Evolutionary conservation across 257 asterid genomes (phyloP).

Genomic region (Salvia rosmarinus): DNA sequence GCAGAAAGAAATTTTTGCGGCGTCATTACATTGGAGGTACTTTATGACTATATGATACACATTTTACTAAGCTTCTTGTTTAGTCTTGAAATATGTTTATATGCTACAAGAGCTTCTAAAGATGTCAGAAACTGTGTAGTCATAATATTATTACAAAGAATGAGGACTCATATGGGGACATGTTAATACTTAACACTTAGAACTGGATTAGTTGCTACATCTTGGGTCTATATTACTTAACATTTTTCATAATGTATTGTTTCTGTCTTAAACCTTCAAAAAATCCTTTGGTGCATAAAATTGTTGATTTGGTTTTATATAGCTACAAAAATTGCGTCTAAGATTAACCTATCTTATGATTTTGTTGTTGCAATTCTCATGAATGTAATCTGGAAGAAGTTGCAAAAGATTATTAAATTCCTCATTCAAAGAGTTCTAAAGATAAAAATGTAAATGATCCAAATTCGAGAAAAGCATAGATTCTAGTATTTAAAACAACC

Average conservation of each 20-base stretch:
- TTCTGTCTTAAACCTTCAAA: too few relatives aligned
- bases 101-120: neutral
- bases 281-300: too few relatives aligned
- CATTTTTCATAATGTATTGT: too few relatives aligned
- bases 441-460: slow-evolving; percentile 91
- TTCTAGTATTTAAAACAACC: slow-evolving; percentile 75
- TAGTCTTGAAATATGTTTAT: slow-evolving; percentile 10
- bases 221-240: too few relatives aligned
- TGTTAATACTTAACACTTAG: too few relatives aligned
- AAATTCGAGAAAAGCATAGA: slow-evolving; percentile 68
- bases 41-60: neutral
- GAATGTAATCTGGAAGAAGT: slow-evolving; percentile 93
- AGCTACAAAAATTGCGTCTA: neutral
- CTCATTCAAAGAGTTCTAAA: slow-evolving; percentile 82
- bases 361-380: slow-evolving; percentile 45
- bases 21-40: slow-evolving; percentile 87
- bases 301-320: too few relatives aligned
- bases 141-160: too few relatives aligned
- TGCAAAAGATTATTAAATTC: slow-evolving; percentile 78
- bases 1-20: slow-evolving; percentile 96
- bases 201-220: too few relatives aligned
- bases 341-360: slow-evolving; percentile 25
- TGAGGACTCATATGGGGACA: too few relatives aligned
- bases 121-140: neutral
- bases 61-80: slow-evolving; percentile 5